Conservation (phyloP, 495 filamentous ascomycete species). For the Friedmanniomyces endolithicus region DNA sequence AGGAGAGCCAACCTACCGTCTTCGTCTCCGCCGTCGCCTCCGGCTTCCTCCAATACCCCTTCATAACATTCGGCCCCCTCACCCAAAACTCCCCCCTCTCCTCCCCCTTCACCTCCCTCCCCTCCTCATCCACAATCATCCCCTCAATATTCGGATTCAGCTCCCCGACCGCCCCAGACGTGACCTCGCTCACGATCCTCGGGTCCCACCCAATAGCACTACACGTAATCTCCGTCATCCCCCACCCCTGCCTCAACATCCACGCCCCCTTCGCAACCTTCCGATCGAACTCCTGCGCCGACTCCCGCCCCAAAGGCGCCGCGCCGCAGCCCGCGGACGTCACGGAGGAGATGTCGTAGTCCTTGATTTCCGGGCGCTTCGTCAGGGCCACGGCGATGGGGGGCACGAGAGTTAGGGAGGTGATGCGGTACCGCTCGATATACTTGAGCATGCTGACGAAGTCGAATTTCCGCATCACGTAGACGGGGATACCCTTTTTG, state of each 20-base stretch:
- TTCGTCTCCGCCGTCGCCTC: slow-evolving; percentile 30
- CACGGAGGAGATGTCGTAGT: slow-evolving; percentile 59
- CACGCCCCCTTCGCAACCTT: slow-evolving; percentile 44
- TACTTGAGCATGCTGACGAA: slow-evolving; percentile 56
- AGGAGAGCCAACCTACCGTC: slow-evolving; percentile 7
- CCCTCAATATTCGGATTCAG: slow-evolving; percentile 55
- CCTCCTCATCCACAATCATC: slow-evolving; percentile 42
- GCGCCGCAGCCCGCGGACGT: slow-evolving; percentile 43
- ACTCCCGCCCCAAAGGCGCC: slow-evolving; percentile 40
- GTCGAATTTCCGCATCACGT: slow-evolving; percentile 64
- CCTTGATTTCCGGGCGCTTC: slow-evolving; percentile 50
- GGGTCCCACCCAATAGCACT: slow-evolving; percentile 50
- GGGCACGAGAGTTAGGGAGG: slow-evolving; percentile 48
- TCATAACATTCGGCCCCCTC: slow-evolving; percentile 31
- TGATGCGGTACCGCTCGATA: slow-evolving; percentile 57
- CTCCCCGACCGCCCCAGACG: slow-evolving; percentile 46
- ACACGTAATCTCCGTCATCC: slow-evolving; percentile 49
- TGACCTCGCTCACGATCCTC: slow-evolving; percentile 14
- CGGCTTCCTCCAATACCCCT: slow-evolving; percentile 31
- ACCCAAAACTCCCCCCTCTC: slow-evolving; percentile 31
- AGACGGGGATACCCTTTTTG: slow-evolving; percentile 36
- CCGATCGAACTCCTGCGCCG: slow-evolving; percentile 45
- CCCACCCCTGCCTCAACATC: slow-evolving; percentile 65
- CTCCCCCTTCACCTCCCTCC: slow-evolving; percentile 18
- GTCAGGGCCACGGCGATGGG: slow-evolving; percentile 61